Base-by-base conservation (phyloP, 441 rosid genomes). In the Aquilaria agallochum region DNA sequence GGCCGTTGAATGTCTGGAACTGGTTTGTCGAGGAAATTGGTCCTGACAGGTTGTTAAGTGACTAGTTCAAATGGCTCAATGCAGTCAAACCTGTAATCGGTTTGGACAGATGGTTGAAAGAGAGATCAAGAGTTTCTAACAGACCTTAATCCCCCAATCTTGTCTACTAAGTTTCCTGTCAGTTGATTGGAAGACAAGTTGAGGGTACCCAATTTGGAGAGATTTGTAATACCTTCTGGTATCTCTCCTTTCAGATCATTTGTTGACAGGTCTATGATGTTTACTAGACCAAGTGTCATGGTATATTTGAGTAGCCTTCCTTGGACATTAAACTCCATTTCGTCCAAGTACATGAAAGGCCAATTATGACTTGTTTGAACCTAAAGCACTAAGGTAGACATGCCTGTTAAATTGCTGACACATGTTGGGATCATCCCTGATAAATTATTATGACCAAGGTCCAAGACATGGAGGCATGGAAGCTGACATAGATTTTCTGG, bases 391-490 rank as follows among this genome's bases (percentile, higher is more conserved):
- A 36, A 8, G 42, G 42, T 36, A 46, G 31, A 10, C 2, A 59
- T 11, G 20, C 27, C 52, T 59, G 12, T 9, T 20, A 59, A 30
- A 13, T 30, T 59, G 31, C 53, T 51, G 36, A 59, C 13, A 33
- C 53, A 59, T 47, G 14, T 32, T 11, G 60, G 67, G 31, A 53
- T 63, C 31, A 9, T 36, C 3, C 58, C 56, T 15, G 49, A 62
- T 8, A 52, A 42, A 3, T 45, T 66, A 14, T 66, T 66, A 5
- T 40, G 32, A 2, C 48, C 53, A 57, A 66, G 57, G 50, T 58
- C 64, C 31, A 72, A 53, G 45, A 52, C 14, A 6, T 53, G 20
- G 3, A 66, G 56, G 0, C 11, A 32, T 8, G 31, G 31, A 0
- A 52, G 58, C 2, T 42, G n/a, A 34, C 52, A 61, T 20, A 9